Evolutionary conservation across 1,139 yeast genomes (phyloP).

Genomic region (Lodderomyces beijingensis): DNA sequence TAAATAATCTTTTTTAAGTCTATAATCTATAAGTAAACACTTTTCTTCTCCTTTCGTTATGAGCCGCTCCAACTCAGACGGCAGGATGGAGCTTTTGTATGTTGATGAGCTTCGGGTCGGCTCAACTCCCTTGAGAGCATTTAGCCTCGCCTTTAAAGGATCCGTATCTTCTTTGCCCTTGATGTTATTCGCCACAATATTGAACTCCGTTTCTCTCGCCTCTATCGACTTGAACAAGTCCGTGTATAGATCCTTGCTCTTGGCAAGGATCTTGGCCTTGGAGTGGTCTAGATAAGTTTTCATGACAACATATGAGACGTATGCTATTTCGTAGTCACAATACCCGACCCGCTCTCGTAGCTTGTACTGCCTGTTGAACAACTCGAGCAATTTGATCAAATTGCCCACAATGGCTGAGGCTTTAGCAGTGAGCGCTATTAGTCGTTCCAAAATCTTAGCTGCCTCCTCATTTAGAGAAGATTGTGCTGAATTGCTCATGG

Average conservation of each 20-base stretch:
- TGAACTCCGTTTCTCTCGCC: neutral
- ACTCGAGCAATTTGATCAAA: constrained; percentile 23
- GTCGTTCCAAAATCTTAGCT: neutral
- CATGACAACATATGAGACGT: constrained; percentile 22
- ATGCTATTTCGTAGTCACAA: constrained; percentile 40
- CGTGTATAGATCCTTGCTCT: constrained; percentile 17
- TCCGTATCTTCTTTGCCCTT: constrained; percentile 11
- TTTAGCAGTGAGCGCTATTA: neutral
- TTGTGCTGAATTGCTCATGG: too few species aligned
- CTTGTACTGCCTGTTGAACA: constrained; percentile 29
- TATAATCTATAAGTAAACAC: constrained; percentile 58
- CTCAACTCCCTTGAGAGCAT: constrained; percentile 12
- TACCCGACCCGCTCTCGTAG: constrained; percentile 24
- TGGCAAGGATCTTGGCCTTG: constrained; percentile 13
- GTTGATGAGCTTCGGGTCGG: neutral
- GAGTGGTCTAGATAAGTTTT: constrained; percentile 6
- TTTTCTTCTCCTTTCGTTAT: constrained; percentile 1
- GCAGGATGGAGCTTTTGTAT: constrained; percentile 5
- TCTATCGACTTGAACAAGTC: neutral
- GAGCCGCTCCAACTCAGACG: constrained; percentile 7
- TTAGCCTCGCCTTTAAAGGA: constrained; percentile 21
- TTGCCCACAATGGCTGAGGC: constrained; percentile 1
- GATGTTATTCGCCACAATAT: neutral
- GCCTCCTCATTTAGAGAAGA: too few species aligned
- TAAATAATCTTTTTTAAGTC: constrained; percentile 56